Evolutionary conservation across 768 basidiomycete species (phyloP), one percentile per base, ranked within the genome.

Genomic region (Sarcomyxa edulis): DNA sequence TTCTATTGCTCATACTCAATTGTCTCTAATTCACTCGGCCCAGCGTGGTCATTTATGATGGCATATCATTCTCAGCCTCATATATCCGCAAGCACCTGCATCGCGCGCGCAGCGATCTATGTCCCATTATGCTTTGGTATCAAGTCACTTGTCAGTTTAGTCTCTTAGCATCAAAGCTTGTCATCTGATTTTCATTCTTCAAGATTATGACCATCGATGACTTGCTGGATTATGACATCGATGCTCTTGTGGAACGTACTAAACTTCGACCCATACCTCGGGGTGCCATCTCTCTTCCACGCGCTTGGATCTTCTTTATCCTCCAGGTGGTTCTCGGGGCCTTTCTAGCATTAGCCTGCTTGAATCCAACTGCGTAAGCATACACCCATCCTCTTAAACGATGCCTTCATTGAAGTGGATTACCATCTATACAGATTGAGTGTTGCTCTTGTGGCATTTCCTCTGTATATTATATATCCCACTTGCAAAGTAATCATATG

Each of bases 201-300:
- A 26, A 60, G 58, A 58, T 60, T 11, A 60, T 60, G 58, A 55
- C 56, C 9, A 58, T 60, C 15, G 58, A 60, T 29, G 58, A 59
- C 30, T 46, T 59, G 10, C 46, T 60, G 6, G 56, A 60, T 40
- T 45, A 44, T 32, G 51, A 56, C 20, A 48, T 60, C 42, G 58
- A 60, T 22, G 49, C 28, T 7, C 14, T 53, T 16, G 58, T 60
- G 11, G 52, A 52, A 32, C 47, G 56, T n/a, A 60, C 58, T 4
- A 55, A 49, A 37, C 36, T 45, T 1, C 47, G 58, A 1, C 44
- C 58, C 2, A 37, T 60, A 23, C 58, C 58, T 15, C 51, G 56
- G 8, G 55, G 54, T 5, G 48, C 58, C 12, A 60, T 60, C 30
- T 48, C 53, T 5, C 37, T 47, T 5, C 33, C 23, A 5, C 53